Conservation (phyloP, 2,329 filamentous ascomycete species). For the Aspergillus novoparasiticus region DNA sequence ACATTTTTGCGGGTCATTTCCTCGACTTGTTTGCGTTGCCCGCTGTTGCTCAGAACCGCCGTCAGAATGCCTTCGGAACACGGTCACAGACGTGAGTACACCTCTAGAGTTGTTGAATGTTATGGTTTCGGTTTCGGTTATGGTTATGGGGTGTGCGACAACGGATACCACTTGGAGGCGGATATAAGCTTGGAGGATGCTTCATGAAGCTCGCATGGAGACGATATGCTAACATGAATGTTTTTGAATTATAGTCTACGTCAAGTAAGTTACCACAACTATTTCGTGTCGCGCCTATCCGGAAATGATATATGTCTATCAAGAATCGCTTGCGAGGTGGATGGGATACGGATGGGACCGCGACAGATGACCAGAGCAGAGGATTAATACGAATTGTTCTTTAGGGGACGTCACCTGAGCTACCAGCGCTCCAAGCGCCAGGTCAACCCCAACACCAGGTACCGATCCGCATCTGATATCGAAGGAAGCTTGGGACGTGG, state of each 20-base stretch:
- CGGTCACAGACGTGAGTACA: conserved; percentile 81
- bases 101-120: conserved; percentile 24
- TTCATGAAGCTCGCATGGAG: conserved; percentile 10
- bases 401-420: conserved; percentile 94
- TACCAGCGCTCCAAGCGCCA: conserved; percentile 95
- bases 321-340: conserved; percentile 8
- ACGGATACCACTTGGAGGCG: conserved; percentile 13
- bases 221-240: conserved; percentile 33
- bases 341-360: conserved; percentile 18
- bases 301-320: conserved; percentile 18
- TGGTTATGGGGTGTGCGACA: conserved; percentile 9
- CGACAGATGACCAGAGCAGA: conserved; percentile 22
- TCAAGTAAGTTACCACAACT: conserved; percentile 70
- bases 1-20: conserved; percentile 44
- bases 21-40: conserved; percentile 46
- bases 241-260: conserved; percentile 67
- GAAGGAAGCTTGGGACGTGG: conserved; percentile 13
- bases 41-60: conserved; percentile 47
- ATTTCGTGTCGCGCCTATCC: conserved; percentile 26
- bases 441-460: conserved; percentile 81
- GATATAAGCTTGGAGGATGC: conserved; percentile 9
- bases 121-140: conserved; percentile 7
- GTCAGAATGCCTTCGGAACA: conserved; percentile 86
- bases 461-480: conserved; percentile 23
- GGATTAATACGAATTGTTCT: conserved; percentile 39